Base-by-base conservation (phyloP, 208 protist genomes). In the Crithidia mellificae region DNA sequence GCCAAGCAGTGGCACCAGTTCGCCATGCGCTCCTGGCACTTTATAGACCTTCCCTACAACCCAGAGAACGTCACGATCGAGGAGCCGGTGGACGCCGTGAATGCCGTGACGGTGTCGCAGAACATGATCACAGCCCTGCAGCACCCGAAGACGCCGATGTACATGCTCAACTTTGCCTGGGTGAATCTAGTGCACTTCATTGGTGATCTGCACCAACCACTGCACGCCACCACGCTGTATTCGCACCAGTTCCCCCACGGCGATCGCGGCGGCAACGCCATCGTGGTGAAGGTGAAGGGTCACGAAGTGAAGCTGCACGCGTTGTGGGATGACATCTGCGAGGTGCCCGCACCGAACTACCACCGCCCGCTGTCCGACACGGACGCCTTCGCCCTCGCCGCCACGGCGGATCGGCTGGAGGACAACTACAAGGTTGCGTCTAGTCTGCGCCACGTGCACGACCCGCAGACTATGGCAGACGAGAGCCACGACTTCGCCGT, bases 171-270 rank as follows among this genome's bases (percentile, higher is more conserved):
- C 47, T 93, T 96, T 75, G 81, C 88, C 0, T 69, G 93, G 49
- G 86, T 75, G 14, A 81, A 93, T 67, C 59, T 94, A 3, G 54
- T 92, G 7, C 92, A 96, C 75, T 86, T 95, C 34, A 80, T 90
- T 46, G 92, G 89, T 9, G 92, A 96, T 36, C 77, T 91, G 39
- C 92, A 96, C 58, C 89, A 95, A 65, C 92, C 92, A 0, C 72
- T 96, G 68, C 92, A 96, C 68, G 62, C 81, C 22, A 63, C 77
- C 0, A 63, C 72, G 25, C 47, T 75, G 32, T 83, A 87, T 55
- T 87, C 84, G 2, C 2, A 64, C 7, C 11, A 44, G 1, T 84
- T 80, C 51, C 85, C 89, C 15, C 43, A 80, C 43, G 89, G 92
- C 1, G 92, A 96, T 52, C 50, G 36, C 30, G 92, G 92, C 19